A percentile compares a stretch with the other conserved stretches of the same genome.
Conservation (phyloP, 129 eudicot genomes). For the Sambucus nigra region DNA sequence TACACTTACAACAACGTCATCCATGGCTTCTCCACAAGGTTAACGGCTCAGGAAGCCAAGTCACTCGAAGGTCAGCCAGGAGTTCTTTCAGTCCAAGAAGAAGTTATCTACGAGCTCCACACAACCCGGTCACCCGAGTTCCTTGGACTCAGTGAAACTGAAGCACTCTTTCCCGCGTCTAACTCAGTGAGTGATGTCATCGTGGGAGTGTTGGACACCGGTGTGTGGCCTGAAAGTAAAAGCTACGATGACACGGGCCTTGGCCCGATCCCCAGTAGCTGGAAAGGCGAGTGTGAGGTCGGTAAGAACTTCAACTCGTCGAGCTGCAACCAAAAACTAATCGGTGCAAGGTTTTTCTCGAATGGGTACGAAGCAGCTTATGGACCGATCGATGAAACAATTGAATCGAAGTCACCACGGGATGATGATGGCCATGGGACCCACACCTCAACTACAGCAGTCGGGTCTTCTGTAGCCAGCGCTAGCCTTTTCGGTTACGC, state of each 20-base stretch:
- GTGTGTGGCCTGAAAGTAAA: conserved; percentile 70
- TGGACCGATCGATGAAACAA: conserved; percentile 51
- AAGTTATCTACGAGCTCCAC: conserved; percentile 48
- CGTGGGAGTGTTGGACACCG: conserved; percentile 78
- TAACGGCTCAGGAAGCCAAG: conserved; percentile 44
- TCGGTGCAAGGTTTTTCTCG: conserved; percentile 66
- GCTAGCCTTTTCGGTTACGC: conserved; percentile 79
- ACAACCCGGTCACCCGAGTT: conserved; percentile 72
- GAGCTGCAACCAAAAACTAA: conserved; percentile 56
- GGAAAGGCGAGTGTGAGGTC: conserved; percentile 70
- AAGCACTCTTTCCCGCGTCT: conserved; percentile 19
- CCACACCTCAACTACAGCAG: conserved; percentile 73
- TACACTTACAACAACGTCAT: conserved; percentile 55
- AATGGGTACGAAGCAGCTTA: conserved; percentile 58
- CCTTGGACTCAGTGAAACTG: conserved; percentile 41
- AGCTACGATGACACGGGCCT: conserved; percentile 50
- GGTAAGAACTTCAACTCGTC: conserved; percentile 34
- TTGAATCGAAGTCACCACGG: conserved; percentile 62
- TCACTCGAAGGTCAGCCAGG: conserved; percentile 39
- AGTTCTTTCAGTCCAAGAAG: conserved; percentile 47
- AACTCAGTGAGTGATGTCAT: conserved; percentile 41
- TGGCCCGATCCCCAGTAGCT: conserved; percentile 52
- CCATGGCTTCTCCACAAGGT: conserved; percentile 64
- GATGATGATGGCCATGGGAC: conserved; percentile 90
- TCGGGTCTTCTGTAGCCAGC: conserved; percentile 50